Evolutionary conservation across 2,329 filamentous ascomycete genomes (phyloP), one percentile per base, ranked within the genome.

Genomic region (Penicillium paneum): DNA sequence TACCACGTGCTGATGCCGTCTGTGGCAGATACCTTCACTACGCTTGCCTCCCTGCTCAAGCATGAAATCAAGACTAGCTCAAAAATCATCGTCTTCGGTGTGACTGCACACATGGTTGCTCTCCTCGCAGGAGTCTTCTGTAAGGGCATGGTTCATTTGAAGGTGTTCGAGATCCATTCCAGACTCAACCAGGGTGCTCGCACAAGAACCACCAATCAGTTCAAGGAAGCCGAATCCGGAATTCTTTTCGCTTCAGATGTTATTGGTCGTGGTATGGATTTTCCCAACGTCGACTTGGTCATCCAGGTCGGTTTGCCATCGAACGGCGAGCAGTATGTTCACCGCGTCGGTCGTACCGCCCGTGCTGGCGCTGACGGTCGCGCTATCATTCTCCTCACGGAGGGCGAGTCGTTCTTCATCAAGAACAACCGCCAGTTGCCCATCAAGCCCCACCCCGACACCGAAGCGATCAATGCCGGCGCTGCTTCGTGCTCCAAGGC

Each of bases 71-170:
- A 61, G 52, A 59, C 38, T 13, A 61, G 54, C 49, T 95, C 96
- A 79, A 97, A 97, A 79, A 90, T 90, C 32, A 93, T 97, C 54
- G 78, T 95, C 39, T 97, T 95, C 76, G 87, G 92, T 68, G 87
- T 88, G 62, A 90, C 87, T 19, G 92, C 88, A 3, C 82, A 85
- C 40, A 81, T 88, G 63, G 66, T 69, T 10, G 64, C 86, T 54
- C 79, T 90, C 42, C 83, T 84, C 28, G 75, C 80, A 12, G 76
- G 79, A 5, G 74, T 87, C 28, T 82, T 90, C 32, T 75, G 62
- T 15, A 55, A 65, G 38, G 61, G 67, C 36, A 52, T 71, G 58
- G 67, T 72, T 32, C 65, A 67, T 56, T 70, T 64, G 56, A 62
- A 58, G 52, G 70, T 81, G 42, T 79, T 77, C 64, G 79, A 85